These are phyloP conservation scores for Cymbopogon flexuosus DNA, from an alignment of 202 grass and related monocot species.

Conservation along the genomic window DNA sequence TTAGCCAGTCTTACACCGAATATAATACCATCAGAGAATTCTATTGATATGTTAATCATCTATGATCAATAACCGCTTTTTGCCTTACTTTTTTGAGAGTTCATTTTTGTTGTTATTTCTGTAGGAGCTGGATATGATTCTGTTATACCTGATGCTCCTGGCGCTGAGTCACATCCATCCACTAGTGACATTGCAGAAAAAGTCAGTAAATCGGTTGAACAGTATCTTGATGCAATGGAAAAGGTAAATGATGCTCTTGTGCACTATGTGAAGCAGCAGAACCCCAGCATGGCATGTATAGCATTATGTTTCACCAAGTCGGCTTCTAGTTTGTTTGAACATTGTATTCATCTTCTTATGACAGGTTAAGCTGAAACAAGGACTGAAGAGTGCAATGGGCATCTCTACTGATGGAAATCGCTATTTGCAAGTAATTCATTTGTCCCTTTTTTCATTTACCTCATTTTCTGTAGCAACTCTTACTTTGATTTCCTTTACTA, in stretches of 20 bases:
- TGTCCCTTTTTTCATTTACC: neutral
- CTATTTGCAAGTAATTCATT: conserved; percentile 74
- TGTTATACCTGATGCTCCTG: conserved; percentile 67
- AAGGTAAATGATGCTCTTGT: conserved; percentile 45
- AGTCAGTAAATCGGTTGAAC: conserved; percentile 61
- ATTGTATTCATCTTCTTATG: neutral
- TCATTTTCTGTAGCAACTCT: neutral
- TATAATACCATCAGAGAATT: neutral
- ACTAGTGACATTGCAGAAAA: conserved; percentile 59
- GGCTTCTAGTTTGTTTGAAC: neutral
- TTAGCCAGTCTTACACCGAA: conserved; percentile 35
- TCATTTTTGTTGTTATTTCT: conserved; percentile 31
- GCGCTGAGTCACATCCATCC: conserved; percentile 56
- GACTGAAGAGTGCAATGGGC: conserved; percentile 80
- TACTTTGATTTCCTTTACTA: conserved; percentile 25
- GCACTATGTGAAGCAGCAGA: neutral
- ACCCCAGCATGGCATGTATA: neutral
- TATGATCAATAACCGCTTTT: neutral
- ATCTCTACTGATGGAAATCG: conserved; percentile 88
- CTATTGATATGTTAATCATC: conserved; percentile 3
- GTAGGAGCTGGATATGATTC: conserved; percentile 79
- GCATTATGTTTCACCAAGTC: neutral
- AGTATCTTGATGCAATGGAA: conserved; percentile 96
- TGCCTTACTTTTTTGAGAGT: neutral
- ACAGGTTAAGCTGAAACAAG: conserved; percentile 96